Conservation (phyloP, 1,284 basidiomycete species). For the Naganishia sp. region DNA sequence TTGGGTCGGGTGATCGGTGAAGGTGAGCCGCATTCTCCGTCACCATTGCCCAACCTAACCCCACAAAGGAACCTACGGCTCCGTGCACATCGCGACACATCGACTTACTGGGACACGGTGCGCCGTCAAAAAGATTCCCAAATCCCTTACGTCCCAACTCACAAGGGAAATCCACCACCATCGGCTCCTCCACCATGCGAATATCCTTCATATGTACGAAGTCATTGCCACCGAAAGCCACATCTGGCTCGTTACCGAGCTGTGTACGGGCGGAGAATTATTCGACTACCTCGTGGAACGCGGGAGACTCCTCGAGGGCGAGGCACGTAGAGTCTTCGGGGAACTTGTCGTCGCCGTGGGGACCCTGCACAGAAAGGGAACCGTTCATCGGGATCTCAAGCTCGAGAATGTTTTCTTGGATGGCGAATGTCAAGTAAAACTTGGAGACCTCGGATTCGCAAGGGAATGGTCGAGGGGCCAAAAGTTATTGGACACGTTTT, state of each 20-base stretch:
- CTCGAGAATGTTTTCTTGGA: slow-evolving; percentile 93
- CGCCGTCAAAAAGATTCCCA: slow-evolving; percentile 97
- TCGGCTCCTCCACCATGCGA: slow-evolving; percentile 89
- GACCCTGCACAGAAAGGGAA: slow-evolving; percentile 81
- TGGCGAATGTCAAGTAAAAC: slow-evolving; percentile 79
- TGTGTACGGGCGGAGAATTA: slow-evolving; percentile 93
- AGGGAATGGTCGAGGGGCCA: slow-evolving; percentile 81
- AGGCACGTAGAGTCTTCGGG: slow-evolving; percentile 81
- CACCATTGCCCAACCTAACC: background rate
- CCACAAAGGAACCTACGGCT: slow-evolving; percentile 79
- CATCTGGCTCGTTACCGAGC: slow-evolving; percentile 97
- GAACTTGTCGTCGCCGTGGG: slow-evolving; percentile 95
- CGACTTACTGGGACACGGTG: slow-evolving; percentile 84
- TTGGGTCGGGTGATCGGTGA: slow-evolving; percentile 93
- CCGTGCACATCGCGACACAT: slow-evolving; percentile 88
- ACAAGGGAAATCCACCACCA: slow-evolving; percentile 99
- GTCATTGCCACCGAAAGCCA: slow-evolving; percentile 92
- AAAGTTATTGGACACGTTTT: slow-evolving; percentile 79
- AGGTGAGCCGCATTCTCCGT: slow-evolving; percentile 60
- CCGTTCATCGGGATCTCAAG: slow-evolving; percentile 94
- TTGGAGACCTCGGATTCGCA: slow-evolving; percentile 96
- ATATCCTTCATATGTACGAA: slow-evolving; percentile 94
- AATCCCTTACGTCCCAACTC: slow-evolving; percentile 80
- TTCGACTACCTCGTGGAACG: slow-evolving; percentile 98
- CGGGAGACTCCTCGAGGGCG: slow-evolving; percentile 78